phyloP scores from a whole-genome alignment of 805 yeast species.

The Candida boleticola region DNA sequence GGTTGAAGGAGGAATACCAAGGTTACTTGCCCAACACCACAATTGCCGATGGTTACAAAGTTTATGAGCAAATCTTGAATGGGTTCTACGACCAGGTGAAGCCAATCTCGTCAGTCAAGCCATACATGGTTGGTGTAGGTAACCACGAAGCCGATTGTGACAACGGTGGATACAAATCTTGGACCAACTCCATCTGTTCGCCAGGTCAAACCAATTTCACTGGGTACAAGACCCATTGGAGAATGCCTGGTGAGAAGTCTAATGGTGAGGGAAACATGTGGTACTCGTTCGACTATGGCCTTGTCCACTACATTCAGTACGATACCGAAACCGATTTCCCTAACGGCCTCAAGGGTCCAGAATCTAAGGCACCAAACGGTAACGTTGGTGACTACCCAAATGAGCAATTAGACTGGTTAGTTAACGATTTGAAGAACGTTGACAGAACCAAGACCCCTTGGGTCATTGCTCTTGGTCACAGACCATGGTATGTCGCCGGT shows the following conservation, averaged over 20 bases:
- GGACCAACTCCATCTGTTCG: slow-evolving; percentile 13
- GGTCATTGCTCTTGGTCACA: slow-evolving; percentile 14
- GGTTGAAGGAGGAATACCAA: slow-evolving; percentile 13
- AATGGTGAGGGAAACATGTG: slow-evolving; percentile 13
- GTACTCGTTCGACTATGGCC: slow-evolving; percentile 15
- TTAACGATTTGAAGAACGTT: slow-evolving; percentile 11
- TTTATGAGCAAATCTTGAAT: slow-evolving; percentile 14
- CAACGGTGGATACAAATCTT: slow-evolving; percentile 9
- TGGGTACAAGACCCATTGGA: slow-evolving; percentile 13
- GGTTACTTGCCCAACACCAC: slow-evolving; percentile 11
- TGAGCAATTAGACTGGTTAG: slow-evolving; percentile 12
- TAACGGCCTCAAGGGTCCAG: slow-evolving; percentile 13
- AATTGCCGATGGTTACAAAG: slow-evolving; percentile 9
- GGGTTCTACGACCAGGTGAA: slow-evolving; percentile 12
- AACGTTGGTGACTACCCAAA: slow-evolving; percentile 10
- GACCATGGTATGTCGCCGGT: slow-evolving; percentile 15
- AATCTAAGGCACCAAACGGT: slow-evolving; percentile 11
- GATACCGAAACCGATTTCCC: slow-evolving; percentile 15
- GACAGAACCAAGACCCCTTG: slow-evolving; percentile 14
- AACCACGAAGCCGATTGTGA: slow-evolving; percentile 16
- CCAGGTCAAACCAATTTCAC: slow-evolving; percentile 16
- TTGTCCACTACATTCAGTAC: slow-evolving; percentile 11
- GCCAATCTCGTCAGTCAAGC: slow-evolving; percentile 11
- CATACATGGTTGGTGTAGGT: slow-evolving; percentile 14
- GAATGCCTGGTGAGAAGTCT: slow-evolving; percentile 13